phyloP scores from a whole-genome alignment of 148 eudicot genomes.

The Spergularia marina region DNA sequence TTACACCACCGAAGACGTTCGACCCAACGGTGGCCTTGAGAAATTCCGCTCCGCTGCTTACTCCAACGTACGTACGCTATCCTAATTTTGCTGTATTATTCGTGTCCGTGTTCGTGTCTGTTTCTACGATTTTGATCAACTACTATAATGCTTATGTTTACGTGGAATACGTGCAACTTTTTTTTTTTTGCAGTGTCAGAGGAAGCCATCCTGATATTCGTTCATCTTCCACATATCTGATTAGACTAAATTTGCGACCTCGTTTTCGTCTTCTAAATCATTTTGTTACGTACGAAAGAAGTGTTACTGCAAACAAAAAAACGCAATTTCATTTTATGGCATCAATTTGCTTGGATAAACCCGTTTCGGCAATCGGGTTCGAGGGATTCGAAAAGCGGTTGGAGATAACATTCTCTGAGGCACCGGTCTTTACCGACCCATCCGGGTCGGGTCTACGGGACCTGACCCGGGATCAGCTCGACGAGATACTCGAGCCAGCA shows the following conservation, averaged over 20 bases:
- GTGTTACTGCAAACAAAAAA: neutral
- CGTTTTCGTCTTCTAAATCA: neutral
- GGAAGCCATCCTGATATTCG: slow-evolving; percentile 28
- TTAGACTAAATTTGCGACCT: neutral
- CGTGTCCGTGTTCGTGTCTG: neutral
- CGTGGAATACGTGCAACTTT: no score
- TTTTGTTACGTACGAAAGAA: neutral
- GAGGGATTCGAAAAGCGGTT: slow-evolving; percentile 61
- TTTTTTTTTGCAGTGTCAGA: slow-evolving; percentile 23
- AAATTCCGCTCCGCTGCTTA: slow-evolving; percentile 80
- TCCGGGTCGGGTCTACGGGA: slow-evolving; percentile 42
- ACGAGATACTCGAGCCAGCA: slow-evolving; percentile 41
- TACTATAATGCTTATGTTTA: neutral
- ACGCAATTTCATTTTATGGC: no score
- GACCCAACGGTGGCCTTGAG: slow-evolving; percentile 64
- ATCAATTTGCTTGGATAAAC: no score
- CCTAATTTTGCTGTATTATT: neutral
- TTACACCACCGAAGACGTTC: slow-evolving; percentile 70
- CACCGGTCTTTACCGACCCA: slow-evolving; percentile 35
- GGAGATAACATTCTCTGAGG: slow-evolving; percentile 37
- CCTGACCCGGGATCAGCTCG: slow-evolving; percentile 41
- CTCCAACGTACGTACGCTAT: slow-evolving; percentile 51
- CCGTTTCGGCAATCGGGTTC: slow-evolving; percentile 46
- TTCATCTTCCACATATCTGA: no score
- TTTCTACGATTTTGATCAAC: neutral